Percentiles rank a stretch among this genome's conserved stretches.
These are phyloP conservation scores for Nemania sp. DNA, from an alignment of 2,329 filamentous ascomycete species.

Conservation along the genomic window DNA sequence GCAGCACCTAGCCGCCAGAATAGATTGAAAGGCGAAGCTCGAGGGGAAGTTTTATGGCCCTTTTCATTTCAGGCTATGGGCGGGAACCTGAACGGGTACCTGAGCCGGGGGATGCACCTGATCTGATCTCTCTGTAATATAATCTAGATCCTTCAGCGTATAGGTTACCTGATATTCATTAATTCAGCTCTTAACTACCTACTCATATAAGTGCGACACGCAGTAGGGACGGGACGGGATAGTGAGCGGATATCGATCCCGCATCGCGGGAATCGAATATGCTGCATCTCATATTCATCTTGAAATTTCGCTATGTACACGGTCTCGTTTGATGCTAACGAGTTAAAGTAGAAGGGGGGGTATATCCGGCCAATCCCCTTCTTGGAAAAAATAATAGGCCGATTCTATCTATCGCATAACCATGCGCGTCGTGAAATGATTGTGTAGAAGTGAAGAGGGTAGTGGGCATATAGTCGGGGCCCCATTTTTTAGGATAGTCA, in stretches of 20 bases:
- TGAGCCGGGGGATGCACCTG: background rate
- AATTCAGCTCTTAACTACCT: background rate
- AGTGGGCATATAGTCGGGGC: slow-evolving; percentile 7
- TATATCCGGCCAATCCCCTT: slow-evolving; percentile 37
- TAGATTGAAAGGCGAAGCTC: slow-evolving; percentile 3
- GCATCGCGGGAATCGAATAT: background rate
- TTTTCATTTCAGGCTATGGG: slow-evolving; percentile 10
- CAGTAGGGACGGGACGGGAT: background rate
- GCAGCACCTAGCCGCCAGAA: slow-evolving; percentile 17
- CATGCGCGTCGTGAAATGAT: slow-evolving; percentile 33
- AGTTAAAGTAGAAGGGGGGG: slow-evolving; percentile 21
- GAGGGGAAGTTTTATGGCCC: slow-evolving; percentile 8
- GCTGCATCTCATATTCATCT: background rate
- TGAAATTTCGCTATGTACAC: slow-evolving; percentile 34
- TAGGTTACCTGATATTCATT: no score
- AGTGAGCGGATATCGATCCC: background rate
- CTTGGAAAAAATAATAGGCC: slow-evolving; percentile 22
- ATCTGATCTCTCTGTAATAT: background rate
- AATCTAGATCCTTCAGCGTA: no score
- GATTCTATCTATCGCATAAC: slow-evolving; percentile 33
- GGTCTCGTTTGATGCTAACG: slow-evolving; percentile 3
- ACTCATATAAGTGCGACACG: background rate
- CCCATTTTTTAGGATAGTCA: slow-evolving; percentile 10
- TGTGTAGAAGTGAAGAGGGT: slow-evolving; percentile 31
- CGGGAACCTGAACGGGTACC: background rate